Evolutionary conservation across 176 grass and related monocot species (phyloP), one percentile per base, ranked within the genome.

Genomic region (Zea luxurians): DNA sequence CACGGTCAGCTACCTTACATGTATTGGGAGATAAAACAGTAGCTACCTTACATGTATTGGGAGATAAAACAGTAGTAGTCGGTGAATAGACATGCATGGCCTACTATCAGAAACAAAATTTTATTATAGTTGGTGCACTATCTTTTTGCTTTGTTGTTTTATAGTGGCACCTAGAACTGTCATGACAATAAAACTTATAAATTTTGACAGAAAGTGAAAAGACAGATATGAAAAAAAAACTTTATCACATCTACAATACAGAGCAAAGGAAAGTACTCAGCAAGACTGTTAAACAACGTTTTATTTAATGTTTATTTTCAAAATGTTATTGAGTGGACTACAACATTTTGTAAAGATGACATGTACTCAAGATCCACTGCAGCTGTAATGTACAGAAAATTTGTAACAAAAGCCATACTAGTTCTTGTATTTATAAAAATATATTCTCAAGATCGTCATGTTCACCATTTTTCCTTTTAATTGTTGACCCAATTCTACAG

Each of bases 401-500:
- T 37, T 53, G 12, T 55, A n/a, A 12, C 0, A 0, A 37, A 53
- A 53, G 37, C 9, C 37, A 54, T 37, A 36, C 34, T 38, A n/a
- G 20, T 59, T 57, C 20, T 59, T 10, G 13, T 27, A 62, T 6
- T 40, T 57, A 73, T 54, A 16, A 13, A 75, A 1, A 21, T 10
- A 47, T 62, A 17, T 35, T 61, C 18, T 13, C 16, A 50, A 50
- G 2, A 37, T 77, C 3, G 2, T 5, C 4, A 7, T 49, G 4
- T 59, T 64, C 0, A 2, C 7, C 37, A 37, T 10, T 49, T 17
- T 78, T 8, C 10, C 34, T 0, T 45, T 80, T 35, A 20, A 45
- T n/a, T 55, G 53, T 36, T 45, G 38, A 61, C 20, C 89, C n/a
- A 0, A 59, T 76, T 73, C 69, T 42, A 7, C 84, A 97, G 91